Evolutionary conservation across 176 grass and related monocot genomes (phyloP).

Genomic region (Dactylis glomerata): DNA sequence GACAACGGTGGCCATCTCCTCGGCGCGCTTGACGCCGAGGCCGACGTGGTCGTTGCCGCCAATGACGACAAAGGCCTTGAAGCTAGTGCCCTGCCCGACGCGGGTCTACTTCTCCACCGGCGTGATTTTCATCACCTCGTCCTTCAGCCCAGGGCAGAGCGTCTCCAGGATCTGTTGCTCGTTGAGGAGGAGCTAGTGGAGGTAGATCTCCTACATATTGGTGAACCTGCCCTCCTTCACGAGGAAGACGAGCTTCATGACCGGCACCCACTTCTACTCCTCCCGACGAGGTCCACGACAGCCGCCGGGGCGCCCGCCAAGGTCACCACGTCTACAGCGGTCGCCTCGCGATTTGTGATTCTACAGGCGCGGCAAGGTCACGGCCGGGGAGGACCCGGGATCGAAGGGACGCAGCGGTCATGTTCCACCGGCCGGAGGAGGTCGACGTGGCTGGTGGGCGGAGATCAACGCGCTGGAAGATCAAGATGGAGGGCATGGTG

Average conservation of each 20-base stretch:
- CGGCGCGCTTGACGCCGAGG: conserved; percentile 82
- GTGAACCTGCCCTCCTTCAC: conserved; percentile 51
- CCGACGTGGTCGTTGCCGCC: conserved; percentile 84
- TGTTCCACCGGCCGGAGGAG: too few species aligned
- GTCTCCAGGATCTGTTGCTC: conserved; percentile 80
- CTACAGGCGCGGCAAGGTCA: too few species aligned
- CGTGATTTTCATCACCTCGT: conserved; percentile 96
- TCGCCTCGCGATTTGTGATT: too few species aligned
- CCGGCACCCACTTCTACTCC: conserved; percentile 94
- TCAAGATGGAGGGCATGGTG: too few species aligned
- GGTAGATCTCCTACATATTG: conserved; percentile 77
- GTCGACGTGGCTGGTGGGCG: too few species aligned
- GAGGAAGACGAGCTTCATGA: conserved; percentile 79
- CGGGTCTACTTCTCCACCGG: conserved; percentile 90
- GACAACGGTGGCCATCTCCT: conserved; percentile 89
- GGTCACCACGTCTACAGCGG: conserved; percentile 25
- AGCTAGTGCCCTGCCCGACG: conserved; percentile 80
- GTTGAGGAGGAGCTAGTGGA: conserved; percentile 84
- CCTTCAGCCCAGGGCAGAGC: conserved; percentile 62
- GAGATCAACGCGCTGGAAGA: too few species aligned
- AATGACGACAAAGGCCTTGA: conserved; percentile 92
- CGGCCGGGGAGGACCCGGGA: too few species aligned
- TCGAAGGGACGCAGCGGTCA: too few species aligned
- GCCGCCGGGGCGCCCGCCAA: conserved; percentile 36
- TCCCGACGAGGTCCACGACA: conserved; percentile 50